A percentile compares a stretch with the other conserved stretches of the same genome.
phyloP scores from a whole-genome alignment of 2,329 filamentous ascomycete genomes.

The Hysterium pulicare region DNA sequence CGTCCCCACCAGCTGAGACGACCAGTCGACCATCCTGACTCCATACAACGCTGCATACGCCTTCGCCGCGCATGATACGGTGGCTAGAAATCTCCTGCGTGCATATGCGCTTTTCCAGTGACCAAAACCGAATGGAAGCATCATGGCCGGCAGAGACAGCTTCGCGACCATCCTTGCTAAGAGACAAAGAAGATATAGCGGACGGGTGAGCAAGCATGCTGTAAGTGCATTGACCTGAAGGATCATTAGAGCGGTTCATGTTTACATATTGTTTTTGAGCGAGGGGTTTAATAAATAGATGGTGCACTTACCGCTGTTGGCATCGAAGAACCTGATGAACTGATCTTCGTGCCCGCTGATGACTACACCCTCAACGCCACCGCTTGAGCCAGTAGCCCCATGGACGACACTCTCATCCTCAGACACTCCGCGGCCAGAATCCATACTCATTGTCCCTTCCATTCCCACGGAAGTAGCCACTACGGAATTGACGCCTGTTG shows the following conservation, averaged over 20 bases:
- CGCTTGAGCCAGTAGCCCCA: constrained; percentile 78
- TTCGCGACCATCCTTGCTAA: constrained; percentile 90
- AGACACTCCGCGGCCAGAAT: constrained; percentile 60
- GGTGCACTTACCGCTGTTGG: constrained; percentile 81
- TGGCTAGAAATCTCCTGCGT: constrained; percentile 94
- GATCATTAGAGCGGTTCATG: constrained; percentile 1
- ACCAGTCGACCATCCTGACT: constrained; percentile 93
- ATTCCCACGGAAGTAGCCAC: constrained; percentile 82
- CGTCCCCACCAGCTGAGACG: constrained; percentile 90
- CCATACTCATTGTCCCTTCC: constrained; percentile 56
- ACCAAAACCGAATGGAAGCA: constrained; percentile 94
- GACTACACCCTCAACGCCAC: constrained; percentile 80
- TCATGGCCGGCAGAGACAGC: constrained; percentile 95
- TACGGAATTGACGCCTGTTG: constrained; percentile 82
- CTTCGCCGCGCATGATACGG: constrained; percentile 91
- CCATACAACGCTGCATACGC: constrained; percentile 92
- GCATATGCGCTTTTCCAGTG: constrained; percentile 89
- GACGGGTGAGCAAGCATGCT: constrained; percentile 96
- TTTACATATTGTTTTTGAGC: too few relatives aligned
- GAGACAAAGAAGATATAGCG: constrained; percentile 83
- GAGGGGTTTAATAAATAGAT: neutral
- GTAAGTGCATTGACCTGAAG: constrained; percentile 92
- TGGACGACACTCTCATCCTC: constrained; percentile 73
- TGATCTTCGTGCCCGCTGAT: constrained; percentile 97
- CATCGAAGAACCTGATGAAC: constrained; percentile 96